These are phyloP conservation scores for Bipolaris victoriae DNA, from an alignment of 2,329 filamentous ascomycete species.

Conservation along the genomic window DNA sequence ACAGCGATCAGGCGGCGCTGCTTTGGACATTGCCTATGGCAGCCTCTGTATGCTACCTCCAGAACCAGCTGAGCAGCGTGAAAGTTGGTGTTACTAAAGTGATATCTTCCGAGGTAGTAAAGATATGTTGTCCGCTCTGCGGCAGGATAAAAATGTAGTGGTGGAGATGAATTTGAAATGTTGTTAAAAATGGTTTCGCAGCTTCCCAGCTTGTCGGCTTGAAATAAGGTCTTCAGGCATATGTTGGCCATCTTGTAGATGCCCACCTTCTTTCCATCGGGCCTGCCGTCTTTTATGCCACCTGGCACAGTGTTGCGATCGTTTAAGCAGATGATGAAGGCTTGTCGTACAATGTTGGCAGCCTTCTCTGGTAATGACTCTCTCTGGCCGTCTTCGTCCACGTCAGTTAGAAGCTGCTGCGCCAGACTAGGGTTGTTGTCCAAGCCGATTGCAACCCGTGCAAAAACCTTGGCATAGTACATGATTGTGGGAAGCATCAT, in stretches of 20 bases:
- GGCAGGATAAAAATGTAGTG: conserved; percentile 80
- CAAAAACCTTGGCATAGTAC: conserved; percentile 78
- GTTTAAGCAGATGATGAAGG: conserved; percentile 87
- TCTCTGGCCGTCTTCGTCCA: conserved; percentile 69
- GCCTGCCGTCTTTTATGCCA: conserved; percentile 63
- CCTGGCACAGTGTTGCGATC: conserved; percentile 72
- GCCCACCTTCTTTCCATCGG: conserved; percentile 83
- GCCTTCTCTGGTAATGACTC: conserved; percentile 85
- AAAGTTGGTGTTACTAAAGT: conserved; percentile 85
- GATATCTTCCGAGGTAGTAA: conserved; percentile 91
- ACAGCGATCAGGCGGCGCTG: conserved; percentile 83
- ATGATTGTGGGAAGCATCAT: conserved; percentile 85
- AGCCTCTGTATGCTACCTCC: conserved; percentile 80
- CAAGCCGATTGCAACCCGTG: conserved; percentile 81
- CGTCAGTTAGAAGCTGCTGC: conserved; percentile 62
- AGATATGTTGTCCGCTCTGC: conserved; percentile 89
- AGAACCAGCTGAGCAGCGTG: conserved; percentile 76
- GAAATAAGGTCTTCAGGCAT: conserved; percentile 85
- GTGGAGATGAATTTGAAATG: conserved; percentile 82
- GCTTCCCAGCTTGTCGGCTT: conserved; percentile 81
- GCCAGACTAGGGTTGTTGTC: conserved; percentile 81
- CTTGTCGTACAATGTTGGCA: conserved; percentile 86
- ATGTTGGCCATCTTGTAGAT: conserved; percentile 94
- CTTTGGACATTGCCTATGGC: conserved; percentile 58
- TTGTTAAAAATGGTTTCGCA: conserved; percentile 90